phyloP scores from a whole-genome alignment of 768 basidiomycete species.

The Rhizopogon vinicolor region DNA sequence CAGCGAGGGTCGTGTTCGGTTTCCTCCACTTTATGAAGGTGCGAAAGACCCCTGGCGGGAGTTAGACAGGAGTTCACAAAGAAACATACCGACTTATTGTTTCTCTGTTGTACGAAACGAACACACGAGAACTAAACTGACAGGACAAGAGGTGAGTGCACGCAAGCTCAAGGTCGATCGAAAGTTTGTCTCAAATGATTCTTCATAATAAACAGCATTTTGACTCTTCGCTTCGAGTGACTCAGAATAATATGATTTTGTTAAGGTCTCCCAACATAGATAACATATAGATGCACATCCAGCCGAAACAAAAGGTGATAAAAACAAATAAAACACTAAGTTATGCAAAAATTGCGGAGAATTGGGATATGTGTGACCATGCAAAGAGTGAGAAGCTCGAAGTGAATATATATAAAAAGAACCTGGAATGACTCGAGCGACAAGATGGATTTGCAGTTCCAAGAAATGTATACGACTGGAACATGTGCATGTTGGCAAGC shows the following conservation, averaged over 20 bases:
- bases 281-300: conserved; percentile 22
- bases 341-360: conserved; percentile 13
- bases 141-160: not conserved
- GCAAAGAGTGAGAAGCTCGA: conserved; percentile 1
- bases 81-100: not conserved
- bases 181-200: not conserved
- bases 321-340: conserved; percentile 28
- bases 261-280: conserved; percentile 20
- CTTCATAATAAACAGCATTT: too few species aligned
- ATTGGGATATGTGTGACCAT: conserved; percentile 1
- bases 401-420: not conserved
- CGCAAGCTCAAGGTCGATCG: not conserved
- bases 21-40: not conserved
- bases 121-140: not conserved
- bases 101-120: not conserved
- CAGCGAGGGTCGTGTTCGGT: not conserved
- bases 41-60: not conserved
- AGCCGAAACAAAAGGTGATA: conserved; percentile 19
- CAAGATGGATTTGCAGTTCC: conserved; percentile 1
- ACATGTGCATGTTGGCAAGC: conserved; percentile 7
- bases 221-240: not conserved
- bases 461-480: conserved; percentile 16
- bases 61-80: not conserved
- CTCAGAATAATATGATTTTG: not conserved
- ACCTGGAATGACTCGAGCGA: not conserved